Evolutionary conservation across 768 basidiomycete species (phyloP).

Genomic region (Grammothele lineata): DNA sequence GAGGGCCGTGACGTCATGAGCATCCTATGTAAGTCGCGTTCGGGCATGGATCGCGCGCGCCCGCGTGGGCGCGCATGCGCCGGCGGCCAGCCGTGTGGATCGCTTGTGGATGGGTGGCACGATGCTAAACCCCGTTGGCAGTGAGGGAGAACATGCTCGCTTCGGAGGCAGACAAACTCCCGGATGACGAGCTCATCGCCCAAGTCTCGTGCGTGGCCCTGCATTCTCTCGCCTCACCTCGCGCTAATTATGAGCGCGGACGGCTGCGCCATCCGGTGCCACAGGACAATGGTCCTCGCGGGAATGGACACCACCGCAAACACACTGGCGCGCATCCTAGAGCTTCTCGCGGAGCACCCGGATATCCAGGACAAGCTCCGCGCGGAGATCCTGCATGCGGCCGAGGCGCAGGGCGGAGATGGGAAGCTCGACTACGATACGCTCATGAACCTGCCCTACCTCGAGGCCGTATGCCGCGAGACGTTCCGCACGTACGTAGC

Average conservation of each 20-base stretch:
- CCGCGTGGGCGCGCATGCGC: neutral
- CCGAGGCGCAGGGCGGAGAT: slow-evolving; percentile 1
- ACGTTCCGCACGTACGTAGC: slow-evolving; percentile 22
- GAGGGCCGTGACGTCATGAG: slow-evolving; percentile 29
- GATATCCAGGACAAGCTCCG: slow-evolving; percentile 26
- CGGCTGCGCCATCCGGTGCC: too few relatives aligned
- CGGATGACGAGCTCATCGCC: slow-evolving; percentile 22
- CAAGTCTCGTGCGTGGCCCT: slow-evolving; percentile 23
- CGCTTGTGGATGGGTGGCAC: neutral
- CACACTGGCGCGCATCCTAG: slow-evolving; percentile 24
- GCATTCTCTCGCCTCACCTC: neutral
- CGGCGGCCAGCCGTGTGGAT: neutral
- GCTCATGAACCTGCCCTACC: slow-evolving; percentile 23
- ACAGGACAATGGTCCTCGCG: slow-evolving; percentile 21
- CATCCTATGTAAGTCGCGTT: slow-evolving; percentile 20
- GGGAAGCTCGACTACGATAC: slow-evolving; percentile 23
- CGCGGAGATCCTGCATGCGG: slow-evolving; percentile 19
- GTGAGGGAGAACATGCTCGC: slow-evolving; percentile 22
- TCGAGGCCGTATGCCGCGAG: slow-evolving; percentile 26
- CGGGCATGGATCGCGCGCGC: neutral
- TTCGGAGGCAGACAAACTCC: slow-evolving; percentile 17
- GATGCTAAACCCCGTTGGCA: too few relatives aligned
- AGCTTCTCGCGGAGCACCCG: slow-evolving; percentile 22
- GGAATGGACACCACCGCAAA: slow-evolving; percentile 28
- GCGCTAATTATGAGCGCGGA: too few relatives aligned